phyloP scores from a whole-genome alignment of 148 eudicot genomes.

The Pharnaceum exiguum region DNA sequence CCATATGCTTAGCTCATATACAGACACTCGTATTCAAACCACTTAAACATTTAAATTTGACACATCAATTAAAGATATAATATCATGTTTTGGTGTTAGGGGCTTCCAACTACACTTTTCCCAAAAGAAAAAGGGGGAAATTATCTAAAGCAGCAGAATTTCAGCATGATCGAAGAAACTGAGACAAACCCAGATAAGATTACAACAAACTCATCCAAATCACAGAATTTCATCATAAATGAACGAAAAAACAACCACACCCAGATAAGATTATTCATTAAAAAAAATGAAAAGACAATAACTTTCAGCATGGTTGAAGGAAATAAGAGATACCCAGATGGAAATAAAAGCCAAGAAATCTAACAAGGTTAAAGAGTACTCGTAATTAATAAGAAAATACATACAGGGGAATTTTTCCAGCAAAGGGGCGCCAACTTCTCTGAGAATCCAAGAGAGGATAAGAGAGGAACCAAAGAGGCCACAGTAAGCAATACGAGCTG shows the following conservation, averaged over 20 bases:
- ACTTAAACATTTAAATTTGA: too few species aligned
- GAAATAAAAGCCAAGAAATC: not conserved
- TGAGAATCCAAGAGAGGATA: slow-evolving; percentile 76
- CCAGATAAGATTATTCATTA: not conserved
- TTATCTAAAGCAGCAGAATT: too few species aligned
- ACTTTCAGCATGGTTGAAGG: not conserved
- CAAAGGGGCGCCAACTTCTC: slow-evolving; percentile 80
- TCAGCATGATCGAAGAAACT: too few species aligned
- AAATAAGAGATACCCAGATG: slow-evolving; percentile 5
- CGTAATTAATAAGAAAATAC: not conserved
- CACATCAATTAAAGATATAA: too few species aligned
- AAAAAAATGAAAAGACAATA: not conserved
- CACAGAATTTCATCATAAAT: too few species aligned
- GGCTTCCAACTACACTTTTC: too few species aligned
- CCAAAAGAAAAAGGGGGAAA: too few species aligned
- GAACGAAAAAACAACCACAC: not conserved
- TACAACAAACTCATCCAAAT: too few species aligned
- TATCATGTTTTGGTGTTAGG: too few species aligned
- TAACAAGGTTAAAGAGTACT: not conserved
- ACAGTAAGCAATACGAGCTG: slow-evolving; percentile 83
- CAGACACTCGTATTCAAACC: too few species aligned
- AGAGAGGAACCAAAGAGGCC: slow-evolving; percentile 83
- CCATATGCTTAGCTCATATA: too few species aligned
- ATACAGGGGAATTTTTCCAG: slow-evolving; percentile 68
- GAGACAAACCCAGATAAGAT: too few species aligned